phyloP scores from a whole-genome alignment of 306 rosid species.

The Prunus fruticosa region DNA sequence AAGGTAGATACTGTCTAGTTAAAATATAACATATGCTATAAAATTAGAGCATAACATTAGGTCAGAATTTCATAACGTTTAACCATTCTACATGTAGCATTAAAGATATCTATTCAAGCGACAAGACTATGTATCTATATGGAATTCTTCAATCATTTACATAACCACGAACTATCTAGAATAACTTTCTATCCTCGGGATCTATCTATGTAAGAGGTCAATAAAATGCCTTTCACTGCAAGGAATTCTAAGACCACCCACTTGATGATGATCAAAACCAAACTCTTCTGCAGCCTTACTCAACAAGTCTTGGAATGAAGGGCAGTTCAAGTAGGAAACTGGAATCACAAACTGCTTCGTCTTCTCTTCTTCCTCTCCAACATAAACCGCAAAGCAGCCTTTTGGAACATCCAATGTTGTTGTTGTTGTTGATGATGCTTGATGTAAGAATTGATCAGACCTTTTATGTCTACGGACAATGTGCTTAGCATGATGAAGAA shows the following conservation, averaged over 20 bases:
- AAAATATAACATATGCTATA: too few species aligned
- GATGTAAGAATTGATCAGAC: background rate
- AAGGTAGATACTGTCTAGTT: too few species aligned
- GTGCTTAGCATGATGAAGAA: constrained; percentile 24
- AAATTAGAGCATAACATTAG: too few species aligned
- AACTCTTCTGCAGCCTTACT: constrained; percentile 20
- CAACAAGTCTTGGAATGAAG: constrained; percentile 27
- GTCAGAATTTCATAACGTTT: too few species aligned
- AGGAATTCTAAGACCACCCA: constrained; percentile 18
- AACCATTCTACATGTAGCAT: too few species aligned
- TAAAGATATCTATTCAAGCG: too few species aligned
- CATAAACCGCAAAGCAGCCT: constrained; percentile 43
- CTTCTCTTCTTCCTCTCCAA: constrained; percentile 39
- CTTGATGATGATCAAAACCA: constrained; percentile 18
- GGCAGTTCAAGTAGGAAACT: constrained; percentile 25
- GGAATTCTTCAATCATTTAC: background rate
- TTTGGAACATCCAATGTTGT: constrained; percentile 26
- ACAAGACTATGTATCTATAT: background rate
- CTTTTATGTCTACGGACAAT: constrained; percentile 7
- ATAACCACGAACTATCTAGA: background rate
- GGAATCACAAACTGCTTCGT: constrained; percentile 41
- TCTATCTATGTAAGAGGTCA: constrained; percentile 5
- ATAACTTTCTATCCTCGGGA: background rate
- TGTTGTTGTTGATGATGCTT: background rate
- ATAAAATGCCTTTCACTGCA: constrained; percentile 20